These are phyloP conservation scores for Aspergillus uvarum DNA, from an alignment of 2,329 filamentous ascomycete species.

Conservation along the genomic window DNA sequence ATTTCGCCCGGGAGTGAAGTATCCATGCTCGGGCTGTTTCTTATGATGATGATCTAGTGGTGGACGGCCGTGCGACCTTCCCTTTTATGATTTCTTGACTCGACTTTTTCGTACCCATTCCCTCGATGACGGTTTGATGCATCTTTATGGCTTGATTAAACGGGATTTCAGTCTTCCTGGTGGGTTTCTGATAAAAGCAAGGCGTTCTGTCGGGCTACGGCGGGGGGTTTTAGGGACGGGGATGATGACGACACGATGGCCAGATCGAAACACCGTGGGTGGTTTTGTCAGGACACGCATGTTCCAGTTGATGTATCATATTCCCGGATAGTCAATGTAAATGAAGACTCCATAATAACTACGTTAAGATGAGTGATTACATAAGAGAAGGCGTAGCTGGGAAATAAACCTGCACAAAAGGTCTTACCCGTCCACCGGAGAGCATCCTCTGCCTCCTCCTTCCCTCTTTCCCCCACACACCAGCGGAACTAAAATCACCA, in stretches of 20 bases:
- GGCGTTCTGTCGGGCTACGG: constrained; percentile 34
- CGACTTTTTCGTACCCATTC: constrained; percentile 14
- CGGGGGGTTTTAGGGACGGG: constrained; percentile 22
- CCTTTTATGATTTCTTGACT: constrained; percentile 14
- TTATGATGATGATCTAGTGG: constrained; percentile 9
- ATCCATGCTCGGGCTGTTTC: constrained; percentile 9
- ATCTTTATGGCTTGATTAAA: constrained; percentile 16
- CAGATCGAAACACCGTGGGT: constrained; percentile 12
- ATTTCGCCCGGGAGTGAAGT: constrained; percentile 26
- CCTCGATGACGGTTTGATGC: constrained; percentile 13
- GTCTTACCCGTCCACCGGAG: neutral
- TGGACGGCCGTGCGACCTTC: constrained; percentile 10
- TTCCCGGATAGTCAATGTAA: constrained; percentile 26
- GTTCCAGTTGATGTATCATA: constrained; percentile 23
- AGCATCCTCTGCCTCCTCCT: neutral
- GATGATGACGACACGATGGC: constrained; percentile 22
- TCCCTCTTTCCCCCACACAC: neutral
- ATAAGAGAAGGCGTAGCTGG: neutral
- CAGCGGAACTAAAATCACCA: neutral
- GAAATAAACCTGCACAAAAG: neutral
- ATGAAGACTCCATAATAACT: constrained; percentile 17
- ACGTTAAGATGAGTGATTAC: too few species aligned
- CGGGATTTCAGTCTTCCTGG: constrained; percentile 19
- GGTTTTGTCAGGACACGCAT: constrained; percentile 22
- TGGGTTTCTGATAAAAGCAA: constrained; percentile 31